Base-by-base conservation (phyloP, 2,329 filamentous ascomycete genomes). In the Aspergillus sp. region DNA sequence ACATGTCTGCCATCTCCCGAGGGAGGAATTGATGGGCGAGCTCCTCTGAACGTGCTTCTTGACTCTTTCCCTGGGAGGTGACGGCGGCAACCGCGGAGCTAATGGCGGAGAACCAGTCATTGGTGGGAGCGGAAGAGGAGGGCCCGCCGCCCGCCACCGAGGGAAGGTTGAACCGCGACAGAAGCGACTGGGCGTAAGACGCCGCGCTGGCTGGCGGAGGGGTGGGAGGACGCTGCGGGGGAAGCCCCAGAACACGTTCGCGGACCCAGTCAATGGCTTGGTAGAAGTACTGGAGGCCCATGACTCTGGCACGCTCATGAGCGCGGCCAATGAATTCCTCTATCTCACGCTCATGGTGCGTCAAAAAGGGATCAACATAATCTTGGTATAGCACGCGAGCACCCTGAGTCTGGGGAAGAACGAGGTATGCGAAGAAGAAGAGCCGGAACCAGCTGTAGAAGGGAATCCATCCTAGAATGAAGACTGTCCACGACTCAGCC, bases 371-470 rank as follows among this genome's bases (percentile, higher is more conserved):
- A 77, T 96, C 90, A 63, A 98, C 83, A 76, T 95, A 88, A 64
- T 88, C 85, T 72, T 93, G 87, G 82, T 98, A 99, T 66, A 98
- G 83, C 71, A 90, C 81, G 64, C 91, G 90, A 60, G 93, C 93
- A 76, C 95, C 95, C 76, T 97, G 94, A n/a, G 92, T 95, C 77
- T 96, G 94, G 0, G 94, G 95, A n/a, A 97, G 87, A 72, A 98
- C 93, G 64, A 99, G 91, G 81, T 97, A 99, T 68, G 95, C 87
- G 74, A 97, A 88, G 79, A 95, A 90, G 73, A 89, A 82, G 58
- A 97, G 87, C 67, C 95, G 92, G 71, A 97, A 83, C 86, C 93
- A 97, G 69, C 91, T 87, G 80, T 97, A 99, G 78, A 98, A 96
- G 2, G 95, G 95, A 43, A 98, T 82, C 90, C 93, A 98, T 76